These are phyloP conservation scores for Sugiyamaella pinicola DNA, from an alignment of 1,139 yeast species.

Conservation along the genomic window DNA sequence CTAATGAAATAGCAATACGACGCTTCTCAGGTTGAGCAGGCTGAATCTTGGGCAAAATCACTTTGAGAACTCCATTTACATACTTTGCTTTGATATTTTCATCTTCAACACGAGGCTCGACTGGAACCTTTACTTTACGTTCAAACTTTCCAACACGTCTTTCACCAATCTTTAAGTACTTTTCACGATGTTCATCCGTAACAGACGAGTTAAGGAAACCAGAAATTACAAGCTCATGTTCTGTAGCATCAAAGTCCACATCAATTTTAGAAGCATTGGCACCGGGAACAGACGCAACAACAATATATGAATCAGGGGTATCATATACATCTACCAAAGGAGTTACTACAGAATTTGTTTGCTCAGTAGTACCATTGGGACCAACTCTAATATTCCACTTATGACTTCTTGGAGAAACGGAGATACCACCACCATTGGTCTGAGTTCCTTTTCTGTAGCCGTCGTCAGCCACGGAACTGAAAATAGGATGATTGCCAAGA, in stretches of 20 bases:
- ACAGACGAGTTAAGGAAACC: conserved; percentile 21
- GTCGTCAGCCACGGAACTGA: neutral
- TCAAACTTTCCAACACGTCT: conserved; percentile 50
- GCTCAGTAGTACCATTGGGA: conserved; percentile 32
- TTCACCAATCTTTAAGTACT: conserved; percentile 25
- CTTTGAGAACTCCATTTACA: conserved; percentile 54
- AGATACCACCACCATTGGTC: conserved; percentile 16
- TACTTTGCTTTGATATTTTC: conserved; percentile 55
- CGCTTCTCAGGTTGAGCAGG: conserved; percentile 27
- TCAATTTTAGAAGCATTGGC: conserved; percentile 54
- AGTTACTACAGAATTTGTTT: conserved; percentile 50
- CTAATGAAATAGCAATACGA: conserved; percentile 23
- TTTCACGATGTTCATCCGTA: conserved; percentile 22
- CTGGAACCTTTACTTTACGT: conserved; percentile 56
- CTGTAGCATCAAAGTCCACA: conserved; percentile 55
- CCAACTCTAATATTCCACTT: conserved; percentile 11
- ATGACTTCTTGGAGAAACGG: conserved; percentile 17
- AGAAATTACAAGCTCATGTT: conserved; percentile 22
- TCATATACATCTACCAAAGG: conserved; percentile 61
- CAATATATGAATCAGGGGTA: conserved; percentile 47
- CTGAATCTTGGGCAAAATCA: conserved; percentile 50
- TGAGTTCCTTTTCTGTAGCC: neutral
- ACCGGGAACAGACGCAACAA: conserved; percentile 57
- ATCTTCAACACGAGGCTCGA: conserved; percentile 53
- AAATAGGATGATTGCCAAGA: conserved; percentile 8